A percentile compares a stretch with the other conserved stretches of the same genome.
Conservation (phyloP, 2,329 filamentous ascomycete genomes). For the Cercospora sojina region DNA sequence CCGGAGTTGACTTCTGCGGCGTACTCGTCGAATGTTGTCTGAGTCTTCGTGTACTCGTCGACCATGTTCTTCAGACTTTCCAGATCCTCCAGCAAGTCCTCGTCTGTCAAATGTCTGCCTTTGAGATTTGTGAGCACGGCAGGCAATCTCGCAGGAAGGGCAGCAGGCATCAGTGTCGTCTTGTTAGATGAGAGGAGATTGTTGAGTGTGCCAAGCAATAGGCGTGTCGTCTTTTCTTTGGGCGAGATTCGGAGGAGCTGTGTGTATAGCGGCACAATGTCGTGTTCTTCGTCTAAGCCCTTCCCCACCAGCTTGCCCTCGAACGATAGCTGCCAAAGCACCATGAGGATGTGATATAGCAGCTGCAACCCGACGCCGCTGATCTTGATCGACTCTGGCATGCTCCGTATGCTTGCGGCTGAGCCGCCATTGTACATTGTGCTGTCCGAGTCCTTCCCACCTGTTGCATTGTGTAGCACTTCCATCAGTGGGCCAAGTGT, state of each 20-base stretch:
- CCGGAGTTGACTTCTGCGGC: slow-evolving; percentile 81
- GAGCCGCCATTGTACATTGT: slow-evolving; percentile 52
- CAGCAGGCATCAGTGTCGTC: slow-evolving; percentile 71
- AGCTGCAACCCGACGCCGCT: slow-evolving; percentile 85
- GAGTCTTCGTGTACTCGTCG: slow-evolving; percentile 76
- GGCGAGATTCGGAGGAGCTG: slow-evolving; percentile 87
- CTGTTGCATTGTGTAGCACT: slow-evolving; percentile 73
- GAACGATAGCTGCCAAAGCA: slow-evolving; percentile 96
- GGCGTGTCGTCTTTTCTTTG: slow-evolving; percentile 95
- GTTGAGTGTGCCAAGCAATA: slow-evolving; percentile 83
- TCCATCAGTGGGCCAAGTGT: slow-evolving; percentile 78
- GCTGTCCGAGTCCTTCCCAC: slow-evolving; percentile 67
- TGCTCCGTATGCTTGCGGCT: slow-evolving; percentile 46
- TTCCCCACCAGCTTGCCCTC: slow-evolving; percentile 70
- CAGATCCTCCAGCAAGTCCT: slow-evolving; percentile 54
- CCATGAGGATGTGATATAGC: slow-evolving; percentile 88
- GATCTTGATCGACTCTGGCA: slow-evolving; percentile 63
- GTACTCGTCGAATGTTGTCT: slow-evolving; percentile 67
- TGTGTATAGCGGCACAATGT: slow-evolving; percentile 88
- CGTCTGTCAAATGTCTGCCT: slow-evolving; percentile 51
- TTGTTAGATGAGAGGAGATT: slow-evolving; percentile 78
- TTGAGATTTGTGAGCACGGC: slow-evolving; percentile 58
- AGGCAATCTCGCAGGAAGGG: slow-evolving; percentile 80
- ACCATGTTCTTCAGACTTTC: slow-evolving; percentile 59
- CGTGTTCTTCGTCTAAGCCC: slow-evolving; percentile 87